Evolutionary conservation across 2,329 filamentous ascomycete species (phyloP).

Genomic region (Sarocladium kiliense): DNA sequence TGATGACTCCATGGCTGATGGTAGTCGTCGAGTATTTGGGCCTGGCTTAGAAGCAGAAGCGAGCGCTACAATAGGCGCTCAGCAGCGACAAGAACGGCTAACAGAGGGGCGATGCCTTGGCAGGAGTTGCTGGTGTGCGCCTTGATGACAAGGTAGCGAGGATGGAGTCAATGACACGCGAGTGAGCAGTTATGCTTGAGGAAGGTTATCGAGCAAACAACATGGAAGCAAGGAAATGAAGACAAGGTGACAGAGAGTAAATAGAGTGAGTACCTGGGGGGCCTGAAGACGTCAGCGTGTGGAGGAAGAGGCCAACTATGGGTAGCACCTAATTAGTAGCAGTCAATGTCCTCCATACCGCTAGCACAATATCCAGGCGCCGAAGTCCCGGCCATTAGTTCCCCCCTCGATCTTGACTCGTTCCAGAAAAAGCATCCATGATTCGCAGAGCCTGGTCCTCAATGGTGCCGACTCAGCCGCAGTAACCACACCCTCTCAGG

Average conservation of each 20-base stretch:
- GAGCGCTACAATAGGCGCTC: no score
- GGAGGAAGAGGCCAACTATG: background rate
- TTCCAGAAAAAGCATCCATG: background rate
- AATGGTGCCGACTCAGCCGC: constrained; percentile 6
- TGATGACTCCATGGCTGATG: background rate
- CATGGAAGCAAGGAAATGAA: background rate
- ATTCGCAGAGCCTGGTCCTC: background rate
- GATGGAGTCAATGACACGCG: no score
- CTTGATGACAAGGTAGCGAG: background rate
- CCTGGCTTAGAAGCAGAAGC: background rate
- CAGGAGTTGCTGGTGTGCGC: background rate
- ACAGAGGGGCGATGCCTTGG: background rate
- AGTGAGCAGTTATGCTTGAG: no score
- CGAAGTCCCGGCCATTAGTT: background rate
- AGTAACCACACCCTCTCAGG: background rate
- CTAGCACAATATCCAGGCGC: background rate
- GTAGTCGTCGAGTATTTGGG: background rate
- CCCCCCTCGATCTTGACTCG: background rate
- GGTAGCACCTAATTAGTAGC: background rate
- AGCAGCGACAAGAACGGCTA: background rate
- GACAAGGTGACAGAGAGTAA: background rate
- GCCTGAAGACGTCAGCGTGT: background rate
- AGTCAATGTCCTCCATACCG: background rate
- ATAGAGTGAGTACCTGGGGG: background rate
- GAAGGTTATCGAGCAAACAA: no score